phyloP scores from a whole-genome alignment of 192 early-diverging fungal genomes.

The Backusella circina region DNA sequence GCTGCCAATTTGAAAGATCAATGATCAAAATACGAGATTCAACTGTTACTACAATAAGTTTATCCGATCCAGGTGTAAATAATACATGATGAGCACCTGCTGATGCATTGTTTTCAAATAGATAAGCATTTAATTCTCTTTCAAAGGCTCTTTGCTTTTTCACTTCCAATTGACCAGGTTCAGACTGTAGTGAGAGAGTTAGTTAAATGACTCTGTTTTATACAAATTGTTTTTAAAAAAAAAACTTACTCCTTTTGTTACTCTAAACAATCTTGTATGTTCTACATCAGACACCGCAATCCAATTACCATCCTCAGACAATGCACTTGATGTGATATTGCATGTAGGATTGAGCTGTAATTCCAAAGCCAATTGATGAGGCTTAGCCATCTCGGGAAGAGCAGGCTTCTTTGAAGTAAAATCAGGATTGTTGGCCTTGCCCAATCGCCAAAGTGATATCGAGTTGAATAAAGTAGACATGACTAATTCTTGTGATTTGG shows the following conservation, averaged over 20 bases:
- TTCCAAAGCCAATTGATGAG: conserved; percentile 67
- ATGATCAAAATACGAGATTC: conserved; percentile 76
- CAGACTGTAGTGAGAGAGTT: conserved; percentile 6
- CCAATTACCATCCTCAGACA: conserved; percentile 82
- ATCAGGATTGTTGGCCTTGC: conserved; percentile 40
- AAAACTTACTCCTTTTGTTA: conserved; percentile 47
- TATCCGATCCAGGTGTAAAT: conserved; percentile 78
- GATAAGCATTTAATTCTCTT: conserved; percentile 15
- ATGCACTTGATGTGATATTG: conserved; percentile 65
- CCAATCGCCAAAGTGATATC: conserved; percentile 84
- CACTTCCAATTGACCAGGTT: conserved; percentile 40
- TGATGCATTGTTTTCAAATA: conserved; percentile 25
- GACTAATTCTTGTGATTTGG: conserved; percentile 58
- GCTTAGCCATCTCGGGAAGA: conserved; percentile 51
- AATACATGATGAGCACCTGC: conserved; percentile 62
- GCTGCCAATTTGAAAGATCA: conserved; percentile 64
- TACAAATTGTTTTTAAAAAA: no score
- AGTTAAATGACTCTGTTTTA: neutral
- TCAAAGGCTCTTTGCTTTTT: conserved; percentile 46
- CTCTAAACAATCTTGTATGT: conserved; percentile 60
- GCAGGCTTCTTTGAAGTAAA: conserved; percentile 6
- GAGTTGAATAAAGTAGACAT: conserved; percentile 61
- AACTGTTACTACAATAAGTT: conserved; percentile 71
- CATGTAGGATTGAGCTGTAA: conserved; percentile 73
- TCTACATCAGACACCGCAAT: conserved; percentile 81